Evolutionary conservation across 768 basidiomycete genomes (phyloP), one percentile per base, ranked within the genome.

Genomic region (Termitomyces sp.): DNA sequence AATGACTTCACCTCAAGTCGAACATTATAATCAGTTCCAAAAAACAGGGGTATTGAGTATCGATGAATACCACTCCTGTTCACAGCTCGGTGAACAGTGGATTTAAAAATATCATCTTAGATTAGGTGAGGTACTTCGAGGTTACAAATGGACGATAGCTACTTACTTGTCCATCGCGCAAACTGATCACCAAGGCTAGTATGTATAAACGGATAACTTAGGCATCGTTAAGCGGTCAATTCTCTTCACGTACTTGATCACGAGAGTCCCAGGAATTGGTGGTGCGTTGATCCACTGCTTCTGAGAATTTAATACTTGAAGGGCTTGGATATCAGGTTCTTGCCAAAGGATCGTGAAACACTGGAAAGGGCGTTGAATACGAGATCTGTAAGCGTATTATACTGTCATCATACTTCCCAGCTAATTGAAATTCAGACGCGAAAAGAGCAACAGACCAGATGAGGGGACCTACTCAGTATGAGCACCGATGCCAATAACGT

Each of bases 1-100:
- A 35, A 40, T 51, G 45, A 38, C 60, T 78, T 8, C 54, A 90
- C 90, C 79, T 90, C 85, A 2, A 96, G 75, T 52, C 71, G 74
- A 5, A 93, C 89, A 58, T 94, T 81, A 64, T 93, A 93, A 65
- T 95, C 90, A 12, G 85, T 87, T 2, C 94, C 93, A 59, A 94
- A 93, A 73, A 97, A 96, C 26, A 94, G 73, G 0, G 94, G 93
- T 21, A 94, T 89, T 0, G 90, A 92, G 68, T 90, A 94, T 24
- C 94, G 79, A 19, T 75, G 72, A 28, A 76, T 71, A 4, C 89
- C 88, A 22, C 82, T 83, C 42, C 83, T 76, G 61, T 94, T 93
- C 60, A 91, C 77, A 2, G 87, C 94, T 43, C 94, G 83, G 68
- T 98, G 95, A 1, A 88, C 76, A 0, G 93, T 95, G 0, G 90